Evolutionary conservation across 1,139 yeast species (phyloP).

Genomic region (Debaryomyces robertsiae): DNA sequence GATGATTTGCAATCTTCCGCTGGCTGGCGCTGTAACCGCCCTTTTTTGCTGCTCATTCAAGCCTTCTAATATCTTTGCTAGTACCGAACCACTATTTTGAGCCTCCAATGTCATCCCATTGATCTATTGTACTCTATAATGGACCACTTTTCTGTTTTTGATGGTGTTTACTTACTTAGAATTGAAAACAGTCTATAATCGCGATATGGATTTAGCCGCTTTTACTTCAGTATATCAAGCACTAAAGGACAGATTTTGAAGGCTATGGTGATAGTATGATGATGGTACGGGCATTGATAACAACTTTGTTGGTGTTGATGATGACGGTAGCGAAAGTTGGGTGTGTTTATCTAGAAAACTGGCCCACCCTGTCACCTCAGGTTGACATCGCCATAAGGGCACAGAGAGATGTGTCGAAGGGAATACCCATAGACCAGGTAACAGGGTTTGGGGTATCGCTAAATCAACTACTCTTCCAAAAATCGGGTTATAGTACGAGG

Average conservation of each 20-base stretch:
- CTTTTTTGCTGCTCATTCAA: constrained; percentile 59
- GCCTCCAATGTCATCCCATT: constrained; percentile 2
- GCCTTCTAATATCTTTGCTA: constrained; percentile 14
- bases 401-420: constrained; percentile 67
- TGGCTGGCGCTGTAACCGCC: constrained; percentile 61
- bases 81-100: constrained; percentile 1
- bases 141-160: neutral
- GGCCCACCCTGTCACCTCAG: constrained; percentile 21
- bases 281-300: neutral
- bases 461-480: constrained; percentile 50
- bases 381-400: constrained; percentile 49
- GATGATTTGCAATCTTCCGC: constrained; percentile 66
- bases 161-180: neutral
- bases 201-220: neutral
- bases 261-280: constrained; percentile 1
- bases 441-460: constrained; percentile 62
- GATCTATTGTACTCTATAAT: neutral
- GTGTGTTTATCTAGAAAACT: constrained; percentile 16
- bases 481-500: constrained; percentile 49
- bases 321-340: neutral
- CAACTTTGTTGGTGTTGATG: neutral
- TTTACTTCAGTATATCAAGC: no score
- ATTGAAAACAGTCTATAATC: neutral
- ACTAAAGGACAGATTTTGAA: neutral
- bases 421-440: constrained; percentile 59